These are phyloP conservation scores for Amanita exitialis DNA, from an alignment of 768 basidiomycete species.

Conservation along the genomic window DNA sequence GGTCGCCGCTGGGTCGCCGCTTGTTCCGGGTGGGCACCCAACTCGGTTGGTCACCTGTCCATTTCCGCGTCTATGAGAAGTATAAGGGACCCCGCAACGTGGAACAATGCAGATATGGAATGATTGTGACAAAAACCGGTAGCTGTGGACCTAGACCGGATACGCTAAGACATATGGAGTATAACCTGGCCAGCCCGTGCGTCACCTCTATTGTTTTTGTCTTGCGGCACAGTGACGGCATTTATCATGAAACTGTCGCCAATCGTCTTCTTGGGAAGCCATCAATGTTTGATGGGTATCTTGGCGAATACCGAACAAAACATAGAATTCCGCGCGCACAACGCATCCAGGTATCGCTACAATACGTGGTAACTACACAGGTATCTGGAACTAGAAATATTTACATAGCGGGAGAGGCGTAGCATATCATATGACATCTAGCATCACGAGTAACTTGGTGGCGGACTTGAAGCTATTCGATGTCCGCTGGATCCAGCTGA, in stretches of 20 bases:
- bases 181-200: too few relatives aligned
- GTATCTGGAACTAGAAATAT: neutral
- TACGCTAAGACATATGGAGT: too few relatives aligned
- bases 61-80: neutral
- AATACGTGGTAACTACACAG: neutral
- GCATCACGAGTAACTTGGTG: neutral
- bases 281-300: too few relatives aligned
- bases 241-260: too few relatives aligned
- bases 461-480: neutral
- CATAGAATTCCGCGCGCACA: too few relatives aligned
- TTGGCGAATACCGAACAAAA: too few relatives aligned
- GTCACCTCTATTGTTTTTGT: too few relatives aligned
- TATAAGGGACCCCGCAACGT: neutral
- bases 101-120: neutral
- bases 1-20: neutral
- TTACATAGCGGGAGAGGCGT: neutral
- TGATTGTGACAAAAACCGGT: neutral
- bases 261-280: too few relatives aligned
- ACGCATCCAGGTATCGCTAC: neutral
- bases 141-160: neutral
- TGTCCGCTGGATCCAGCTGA: neutral
- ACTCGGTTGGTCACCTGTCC: neutral
- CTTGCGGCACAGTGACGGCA: too few relatives aligned
- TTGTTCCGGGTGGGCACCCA: neutral
- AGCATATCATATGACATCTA: neutral